Base-by-base conservation (phyloP, 352 stramenopile genomes). In the Blastocystis sp. region DNA sequence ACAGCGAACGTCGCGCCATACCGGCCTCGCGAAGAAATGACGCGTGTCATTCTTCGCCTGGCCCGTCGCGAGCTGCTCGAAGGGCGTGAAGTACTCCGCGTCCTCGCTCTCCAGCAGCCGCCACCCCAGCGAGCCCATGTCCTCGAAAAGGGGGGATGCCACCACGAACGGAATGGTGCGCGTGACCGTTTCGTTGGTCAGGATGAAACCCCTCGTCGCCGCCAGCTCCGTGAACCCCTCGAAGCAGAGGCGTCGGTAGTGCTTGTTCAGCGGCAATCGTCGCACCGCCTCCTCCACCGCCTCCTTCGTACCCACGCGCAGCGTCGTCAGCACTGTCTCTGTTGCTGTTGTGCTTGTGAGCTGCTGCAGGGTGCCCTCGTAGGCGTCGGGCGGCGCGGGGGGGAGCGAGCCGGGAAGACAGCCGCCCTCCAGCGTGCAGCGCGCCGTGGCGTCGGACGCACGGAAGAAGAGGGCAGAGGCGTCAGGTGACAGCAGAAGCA, bases 171-270 rank as follows among this genome's bases (percentile, higher is more conserved):
- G 74, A 2, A 84, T 43, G 6, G 61, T 69, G 17, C 19, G 14
- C 6, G 57, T 52, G 21, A 70, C n/a, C 19, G 34, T 70, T 21
- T 60, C 2, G 34, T 84, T 70, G 3, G 54, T 68, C 24, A 28
- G 48, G 2, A 84, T 52, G 1, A 48, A 64, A 48, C 54, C 57
- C 1, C 54, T 38, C 9, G n/a, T 10, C n/a, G 14, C 38, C 38
- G 74, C 74, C n/a, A 38, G 2, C 9, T 70, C 1, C 61, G 40
- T 10, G 34, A 84, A 84, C 45, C 24, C 10, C 4, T 62, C 17
- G 60, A 34, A 84, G 48, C 74, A 84, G 2, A 84, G 10, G 6
- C 57, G 17, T 10, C 74, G 74, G n/a, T 84, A 84, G 19, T 57
- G 40, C 10, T 59, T 52, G 4, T 52, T 61, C 4, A 84, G 21